Conservation (phyloP, 176 grass and related monocot genomes). For the Lolium perenne region DNA sequence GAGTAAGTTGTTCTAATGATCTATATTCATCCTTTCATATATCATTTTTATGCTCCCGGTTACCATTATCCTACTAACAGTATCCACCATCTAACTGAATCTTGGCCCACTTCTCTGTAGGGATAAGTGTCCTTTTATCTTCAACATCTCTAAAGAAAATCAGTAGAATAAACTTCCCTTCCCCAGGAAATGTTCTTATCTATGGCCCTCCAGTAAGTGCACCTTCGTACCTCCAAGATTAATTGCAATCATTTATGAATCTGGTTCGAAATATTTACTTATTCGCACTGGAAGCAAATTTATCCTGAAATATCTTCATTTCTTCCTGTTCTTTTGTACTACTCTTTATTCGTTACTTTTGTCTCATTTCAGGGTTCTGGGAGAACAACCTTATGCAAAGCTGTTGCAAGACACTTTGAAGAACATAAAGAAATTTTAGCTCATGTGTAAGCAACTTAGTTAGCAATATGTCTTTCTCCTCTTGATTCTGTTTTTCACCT, state of each 20-base stretch:
- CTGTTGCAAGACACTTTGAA: constrained; percentile 76
- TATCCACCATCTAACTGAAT: constrained; percentile 23
- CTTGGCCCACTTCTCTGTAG: constrained; percentile 43
- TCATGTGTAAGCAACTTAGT: constrained; percentile 66
- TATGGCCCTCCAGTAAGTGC: constrained; percentile 81
- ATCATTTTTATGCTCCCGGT: not conserved
- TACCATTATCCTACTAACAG: not conserved
- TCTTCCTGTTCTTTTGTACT: not conserved
- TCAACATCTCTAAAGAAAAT: not conserved
- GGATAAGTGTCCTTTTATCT: constrained; percentile 34
- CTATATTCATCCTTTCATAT: constrained; percentile 36
- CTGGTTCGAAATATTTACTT: not conserved
- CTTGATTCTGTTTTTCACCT: constrained; percentile 11
- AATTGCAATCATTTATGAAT: constrained; percentile 22
- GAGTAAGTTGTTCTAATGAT: constrained; percentile 55
- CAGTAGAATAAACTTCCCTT: constrained; percentile 76
- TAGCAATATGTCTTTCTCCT: constrained; percentile 17
- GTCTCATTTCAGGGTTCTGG: constrained; percentile 75
- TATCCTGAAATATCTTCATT: not conserved
- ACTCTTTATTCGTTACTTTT: constrained; percentile 25
- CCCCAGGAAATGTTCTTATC: constrained; percentile 48
- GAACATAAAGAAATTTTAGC: constrained; percentile 76
- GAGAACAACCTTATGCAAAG: constrained; percentile 81
- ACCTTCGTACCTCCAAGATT: constrained; percentile 31
- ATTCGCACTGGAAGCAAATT: not conserved